phyloP scores from a whole-genome alignment of 2,329 filamentous ascomycete species.

The Claviceps sp. region DNA sequence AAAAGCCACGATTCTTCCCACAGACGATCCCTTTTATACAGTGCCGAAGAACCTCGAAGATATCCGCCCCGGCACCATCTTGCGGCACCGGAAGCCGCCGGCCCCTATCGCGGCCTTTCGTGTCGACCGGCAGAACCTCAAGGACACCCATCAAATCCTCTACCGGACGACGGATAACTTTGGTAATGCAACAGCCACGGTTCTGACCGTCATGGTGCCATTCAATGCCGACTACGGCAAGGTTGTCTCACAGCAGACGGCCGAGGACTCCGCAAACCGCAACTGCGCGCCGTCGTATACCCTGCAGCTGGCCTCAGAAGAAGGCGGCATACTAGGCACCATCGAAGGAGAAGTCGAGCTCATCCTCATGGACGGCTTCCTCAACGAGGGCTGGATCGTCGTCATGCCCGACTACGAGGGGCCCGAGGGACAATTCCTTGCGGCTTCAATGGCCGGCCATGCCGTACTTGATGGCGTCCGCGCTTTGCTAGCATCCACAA shows the following conservation, averaged over 20 bases:
- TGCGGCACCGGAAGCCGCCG: conserved; percentile 6
- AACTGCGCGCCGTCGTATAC: conserved; percentile 18
- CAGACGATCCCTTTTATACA: conserved; percentile 9
- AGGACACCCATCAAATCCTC: conserved; percentile 19
- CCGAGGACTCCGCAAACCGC: conserved; percentile 25
- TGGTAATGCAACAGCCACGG: conserved; percentile 20
- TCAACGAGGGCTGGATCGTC: conserved; percentile 35
- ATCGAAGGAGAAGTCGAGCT: conserved; percentile 13
- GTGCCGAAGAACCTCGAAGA: conserved; percentile 5
- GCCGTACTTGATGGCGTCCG: conserved; percentile 30
- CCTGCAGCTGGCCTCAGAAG: conserved; percentile 7
- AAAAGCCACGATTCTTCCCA: not conserved
- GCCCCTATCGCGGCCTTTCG: conserved; percentile 6
- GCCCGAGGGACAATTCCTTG: conserved; percentile 26
- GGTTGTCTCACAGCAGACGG: conserved; percentile 28
- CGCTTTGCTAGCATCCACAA: conserved; percentile 19
- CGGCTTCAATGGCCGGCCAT: conserved; percentile 26
- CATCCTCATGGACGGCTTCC: conserved; percentile 12
- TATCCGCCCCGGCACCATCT: conserved; percentile 5
- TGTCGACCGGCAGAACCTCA: conserved; percentile 9
- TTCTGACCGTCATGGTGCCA: conserved; percentile 26
- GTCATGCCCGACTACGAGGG: conserved; percentile 34
- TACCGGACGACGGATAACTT: conserved; percentile 25
- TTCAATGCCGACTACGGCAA: conserved; percentile 14
- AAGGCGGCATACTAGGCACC: conserved; percentile 23